Conservation (phyloP, 2,329 filamentous ascomycete species). For the Fusarium chuoi region DNA sequence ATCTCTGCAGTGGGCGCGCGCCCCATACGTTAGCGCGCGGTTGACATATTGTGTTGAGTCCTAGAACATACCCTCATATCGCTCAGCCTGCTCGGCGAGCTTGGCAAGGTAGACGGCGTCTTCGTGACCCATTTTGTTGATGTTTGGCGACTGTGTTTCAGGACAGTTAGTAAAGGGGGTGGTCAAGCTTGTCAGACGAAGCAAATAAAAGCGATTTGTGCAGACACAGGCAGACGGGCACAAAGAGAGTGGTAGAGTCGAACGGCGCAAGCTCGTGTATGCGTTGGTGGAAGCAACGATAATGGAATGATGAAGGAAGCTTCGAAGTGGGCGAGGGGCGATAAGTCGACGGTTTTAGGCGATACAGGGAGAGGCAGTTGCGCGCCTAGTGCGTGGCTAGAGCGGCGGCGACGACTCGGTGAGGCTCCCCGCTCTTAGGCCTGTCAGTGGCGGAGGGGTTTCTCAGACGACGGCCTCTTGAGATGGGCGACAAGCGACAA, state of each 20-base stretch:
- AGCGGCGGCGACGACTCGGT: slow-evolving; percentile 43
- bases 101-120: slow-evolving; percentile 99
- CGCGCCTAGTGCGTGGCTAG: slow-evolving; percentile 43
- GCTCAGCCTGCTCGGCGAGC: slow-evolving; percentile 99
- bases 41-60: slow-evolving; percentile 2
- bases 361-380: slow-evolving; percentile 37
- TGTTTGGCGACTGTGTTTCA: slow-evolving; percentile 42
- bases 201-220: slow-evolving; percentile 27
- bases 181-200: slow-evolving; percentile 28
- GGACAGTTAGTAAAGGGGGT: slow-evolving; percentile 41
- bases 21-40: slow-evolving; percentile 41
- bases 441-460: slow-evolving; percentile 43
- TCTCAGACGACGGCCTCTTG: slow-evolving; percentile 35
- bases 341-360: slow-evolving; percentile 29
- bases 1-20: slow-evolving; percentile 84
- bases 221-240: slow-evolving; percentile 28
- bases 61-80: slow-evolving; percentile 85
- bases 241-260: slow-evolving; percentile 28
- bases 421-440: slow-evolving; percentile 46
- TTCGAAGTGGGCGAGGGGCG: slow-evolving; percentile 25
- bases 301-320: slow-evolving; percentile 21
- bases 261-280: slow-evolving; percentile 24
- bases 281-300: slow-evolving; percentile 10
- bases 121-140: slow-evolving; percentile 94
- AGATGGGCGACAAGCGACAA: slow-evolving; percentile 17